These are phyloP conservation scores for Globisporangium parvum DNA, from an alignment of 352 stramenopile genomes.

Conservation along the genomic window DNA sequence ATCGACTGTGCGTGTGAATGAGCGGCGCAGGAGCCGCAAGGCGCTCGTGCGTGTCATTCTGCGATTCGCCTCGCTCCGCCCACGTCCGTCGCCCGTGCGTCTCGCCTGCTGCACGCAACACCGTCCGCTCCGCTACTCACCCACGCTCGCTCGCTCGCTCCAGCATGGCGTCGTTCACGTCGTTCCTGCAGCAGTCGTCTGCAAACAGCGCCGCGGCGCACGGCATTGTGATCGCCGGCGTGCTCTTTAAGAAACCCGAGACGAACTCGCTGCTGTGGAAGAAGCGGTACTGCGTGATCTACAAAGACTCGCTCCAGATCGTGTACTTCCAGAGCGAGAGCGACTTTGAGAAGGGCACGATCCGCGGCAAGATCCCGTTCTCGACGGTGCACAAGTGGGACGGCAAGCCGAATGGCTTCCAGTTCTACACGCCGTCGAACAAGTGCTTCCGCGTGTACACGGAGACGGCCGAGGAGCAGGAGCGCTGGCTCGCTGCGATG, in stretches of 20 bases:
- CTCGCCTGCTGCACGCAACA: background rate
- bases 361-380: slow-evolving; percentile 82
- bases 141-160: background rate
- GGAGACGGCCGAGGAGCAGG: slow-evolving; percentile 60
- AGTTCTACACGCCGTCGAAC: slow-evolving; percentile 83
- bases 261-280: slow-evolving; percentile 84
- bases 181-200: slow-evolving; percentile 49
- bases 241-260: slow-evolving; percentile 82
- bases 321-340: slow-evolving; percentile 73
- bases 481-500: slow-evolving; percentile 65
- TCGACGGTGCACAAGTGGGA: slow-evolving; percentile 78
- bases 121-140: background rate
- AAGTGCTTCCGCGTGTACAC: slow-evolving; percentile 85
- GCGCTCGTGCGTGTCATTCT: slow-evolving; percentile 10
- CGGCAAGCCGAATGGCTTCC: slow-evolving; percentile 80
- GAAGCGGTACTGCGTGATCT: slow-evolving; percentile 83
- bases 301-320: slow-evolving; percentile 63
- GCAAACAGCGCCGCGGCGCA: slow-evolving; percentile 34
- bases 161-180: slow-evolving; percentile 34
- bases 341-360: slow-evolving; percentile 63
- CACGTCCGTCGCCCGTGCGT: background rate
- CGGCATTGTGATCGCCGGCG: slow-evolving; percentile 52
- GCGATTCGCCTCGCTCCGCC: slow-evolving; percentile 13
- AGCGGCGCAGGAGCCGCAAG: background rate
- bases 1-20: background rate